Base-by-base conservation (phyloP, 352 stramenopile species). In the Phytophthora tubulina region DNA sequence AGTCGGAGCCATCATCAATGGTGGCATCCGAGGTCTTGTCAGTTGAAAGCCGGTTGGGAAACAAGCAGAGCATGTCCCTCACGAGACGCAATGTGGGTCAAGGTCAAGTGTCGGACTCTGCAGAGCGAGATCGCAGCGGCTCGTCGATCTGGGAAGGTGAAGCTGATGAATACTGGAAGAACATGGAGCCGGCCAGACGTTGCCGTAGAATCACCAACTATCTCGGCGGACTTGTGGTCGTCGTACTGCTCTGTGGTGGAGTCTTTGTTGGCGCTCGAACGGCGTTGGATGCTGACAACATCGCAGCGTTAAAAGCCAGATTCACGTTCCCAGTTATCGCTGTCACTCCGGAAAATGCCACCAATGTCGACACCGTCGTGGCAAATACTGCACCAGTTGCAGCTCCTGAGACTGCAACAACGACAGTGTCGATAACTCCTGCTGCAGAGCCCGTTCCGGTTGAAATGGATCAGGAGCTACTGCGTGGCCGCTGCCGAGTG, bases 61-160 rank as follows among this genome's bases (percentile, higher is more conserved):
- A 45, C 32, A 39, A 57, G 58, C 27, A 30, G 30, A 41, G 15
- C 27, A 86, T 86, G 80, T 82, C 68, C 46, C 62, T 92, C 55
- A 87, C 72, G 48, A 72, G 75, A 51, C 80, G 82, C 56, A 86
- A 90, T 62, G 70, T 81, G 33, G 54, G 60, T 3, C 61, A 73
- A 38, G 72, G 21, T 1, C 45, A 21, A 49, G 27, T 6, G 17
- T 9, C 33, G 3, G 63, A 63, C 9, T 27, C 21, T 27, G 13
- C 33, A 2, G 17, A 14, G 6, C 60, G 63, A 17, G 77, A 82
- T 46, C 67, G 50, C 30, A 49, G 70, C 1, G 71, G 67, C 15
- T 84, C 75, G 46, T 89, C 80, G 44, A 82, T 93, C 50, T 93
- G 86, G 84, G 81, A 92, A 50, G 70, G 91, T 35, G 78, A 89